Conservation (phyloP, 139 green algal genomes). For the Auxenochlorella pyrenoidosa region DNA sequence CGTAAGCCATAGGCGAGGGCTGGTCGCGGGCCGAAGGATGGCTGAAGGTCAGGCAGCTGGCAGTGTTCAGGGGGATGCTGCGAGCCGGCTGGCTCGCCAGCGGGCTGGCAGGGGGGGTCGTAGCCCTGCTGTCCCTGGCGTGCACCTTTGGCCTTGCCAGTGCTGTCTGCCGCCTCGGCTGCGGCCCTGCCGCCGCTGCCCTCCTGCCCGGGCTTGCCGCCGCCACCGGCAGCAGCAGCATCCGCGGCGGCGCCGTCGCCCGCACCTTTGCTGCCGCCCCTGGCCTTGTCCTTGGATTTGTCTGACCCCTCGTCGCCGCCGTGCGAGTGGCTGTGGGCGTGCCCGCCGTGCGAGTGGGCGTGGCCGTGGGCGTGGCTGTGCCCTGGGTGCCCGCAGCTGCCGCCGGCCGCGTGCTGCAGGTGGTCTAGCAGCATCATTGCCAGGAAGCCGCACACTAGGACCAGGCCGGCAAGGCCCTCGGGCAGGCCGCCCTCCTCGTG, state of each 20-base stretch:
- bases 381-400: conserved; percentile 2
- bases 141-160: conserved; percentile 22
- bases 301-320: not conserved
- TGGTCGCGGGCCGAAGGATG: too few relatives aligned
- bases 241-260: not conserved
- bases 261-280: not conserved
- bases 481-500: conserved; percentile 9
- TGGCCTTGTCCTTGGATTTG: not conserved
- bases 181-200: not conserved
- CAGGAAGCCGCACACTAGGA: conserved; percentile 60
- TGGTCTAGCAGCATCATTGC: conserved; percentile 63
- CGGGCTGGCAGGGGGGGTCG: too few relatives aligned
- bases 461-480: conserved; percentile 46
- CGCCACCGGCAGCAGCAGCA: not conserved
- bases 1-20: too few relatives aligned
- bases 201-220: not conserved
- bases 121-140: not conserved
- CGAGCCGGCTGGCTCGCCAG: too few relatives aligned
- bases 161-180: not conserved
- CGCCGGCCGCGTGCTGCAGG: conserved; percentile 41
- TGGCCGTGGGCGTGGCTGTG: conserved; percentile 28
- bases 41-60: too few relatives aligned
- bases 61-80: too few relatives aligned
- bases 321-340: conserved; percentile 18
- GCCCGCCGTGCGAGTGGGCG: not conserved